Evolutionary conservation across 192 early-diverging fungal species (phyloP).

Genomic region (Coemansia sp.): DNA sequence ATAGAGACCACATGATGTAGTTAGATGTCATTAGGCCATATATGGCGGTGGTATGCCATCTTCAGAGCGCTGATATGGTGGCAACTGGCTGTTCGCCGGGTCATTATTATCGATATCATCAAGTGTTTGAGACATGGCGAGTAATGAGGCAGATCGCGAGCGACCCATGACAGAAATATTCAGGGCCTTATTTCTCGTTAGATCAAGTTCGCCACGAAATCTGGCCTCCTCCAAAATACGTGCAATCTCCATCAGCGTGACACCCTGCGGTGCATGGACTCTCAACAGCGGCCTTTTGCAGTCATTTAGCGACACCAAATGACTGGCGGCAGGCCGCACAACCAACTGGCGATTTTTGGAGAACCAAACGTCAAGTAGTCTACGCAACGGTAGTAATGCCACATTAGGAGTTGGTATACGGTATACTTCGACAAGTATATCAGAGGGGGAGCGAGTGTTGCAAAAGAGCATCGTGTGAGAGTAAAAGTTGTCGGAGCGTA

Average conservation of each 20-base stretch:
- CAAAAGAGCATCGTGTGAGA: conserved; percentile 29
- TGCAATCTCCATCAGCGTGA: conserved; percentile 39
- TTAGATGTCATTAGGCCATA: background rate
- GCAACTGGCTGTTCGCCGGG: conserved; percentile 8
- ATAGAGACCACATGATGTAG: no score
- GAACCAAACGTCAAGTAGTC: conserved; percentile 12
- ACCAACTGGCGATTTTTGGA: conserved; percentile 31
- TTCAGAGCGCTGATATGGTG: conserved; percentile 28
- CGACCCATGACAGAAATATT: conserved; percentile 45
- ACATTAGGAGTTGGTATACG: background rate
- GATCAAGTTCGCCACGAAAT: conserved; percentile 3
- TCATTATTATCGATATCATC: background rate
- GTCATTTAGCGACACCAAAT: background rate
- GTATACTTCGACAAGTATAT: conserved; percentile 14
- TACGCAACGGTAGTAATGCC: conserved; percentile 8
- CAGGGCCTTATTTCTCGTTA: conserved; percentile 40
- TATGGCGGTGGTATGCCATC: conserved; percentile 32
- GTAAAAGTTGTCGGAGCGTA: conserved; percentile 4
- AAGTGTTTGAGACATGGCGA: background rate
- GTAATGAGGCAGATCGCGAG: conserved; percentile 21
- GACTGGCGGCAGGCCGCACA: conserved; percentile 11
- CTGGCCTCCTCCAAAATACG: conserved; percentile 11
- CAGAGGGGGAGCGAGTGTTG: conserved; percentile 6
- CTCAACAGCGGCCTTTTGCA: conserved; percentile 16
- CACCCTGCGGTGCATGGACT: conserved; percentile 34